Evolutionary conservation across 441 rosid species (phyloP).

Genomic region (Pelargonium myrrhifolium): DNA sequence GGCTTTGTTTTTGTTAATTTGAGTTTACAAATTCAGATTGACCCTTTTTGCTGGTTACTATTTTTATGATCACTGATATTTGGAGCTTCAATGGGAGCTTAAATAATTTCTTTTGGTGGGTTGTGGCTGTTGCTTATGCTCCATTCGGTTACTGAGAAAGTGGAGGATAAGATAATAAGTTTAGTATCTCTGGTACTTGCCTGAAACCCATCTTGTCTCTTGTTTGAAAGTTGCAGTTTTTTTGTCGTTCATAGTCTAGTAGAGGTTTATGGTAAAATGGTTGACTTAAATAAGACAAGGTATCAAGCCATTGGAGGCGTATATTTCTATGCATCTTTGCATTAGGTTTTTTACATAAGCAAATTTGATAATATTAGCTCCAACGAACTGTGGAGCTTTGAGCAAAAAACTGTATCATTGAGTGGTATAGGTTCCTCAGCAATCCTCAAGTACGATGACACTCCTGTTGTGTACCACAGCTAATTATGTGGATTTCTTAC

Average conservation of each 20-base stretch:
- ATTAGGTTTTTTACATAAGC: neutral
- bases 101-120: neutral
- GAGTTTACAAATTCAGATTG: neutral
- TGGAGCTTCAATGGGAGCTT: constrained; percentile 3
- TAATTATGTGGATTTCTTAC: neutral
- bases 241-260: neutral
- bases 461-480: neutral
- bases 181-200: neutral
- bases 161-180: neutral
- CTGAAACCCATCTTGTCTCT: neutral
- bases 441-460: neutral
- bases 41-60: neutral
- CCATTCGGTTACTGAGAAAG: neutral
- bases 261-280: neutral
- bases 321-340: constrained; percentile 7
- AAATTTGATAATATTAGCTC: neutral
- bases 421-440: neutral
- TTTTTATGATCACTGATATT: neutral
- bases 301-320: neutral
- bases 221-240: neutral
- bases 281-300: neutral
- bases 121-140: neutral
- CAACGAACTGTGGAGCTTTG: neutral
- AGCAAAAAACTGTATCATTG: neutral
- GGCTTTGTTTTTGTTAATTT: neutral